Conservation (phyloP, 176 grass and related monocot species). For the Hordeum vulgare region MorexV3_pseudomolecules_assembly NC_058518.1:360736929-360737428, state of each 20-base stretch:
- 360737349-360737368: slow-evolving; percentile 77
- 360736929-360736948: not conserved
- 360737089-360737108: not conserved
- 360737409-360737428: slow-evolving; percentile 86
- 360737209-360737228: not conserved
- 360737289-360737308: slow-evolving; percentile 87
- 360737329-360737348: slow-evolving; percentile 86
- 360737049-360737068: not conserved
- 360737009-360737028: not conserved
- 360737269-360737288: slow-evolving; percentile 31
- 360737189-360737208: not conserved
- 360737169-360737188: not conserved
- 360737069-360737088: not conserved
- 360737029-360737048: not conserved
- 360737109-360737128: not conserved
- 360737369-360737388: slow-evolving; percentile 86
- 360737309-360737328: slow-evolving; percentile 89
- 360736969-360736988: not conserved
- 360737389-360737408: slow-evolving; percentile 88
- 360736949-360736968: not conserved
- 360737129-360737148: not conserved
- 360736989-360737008: not conserved
- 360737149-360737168: not conserved
- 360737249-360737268: not conserved
- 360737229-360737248: not conserved